Base-by-base conservation (phyloP, 179 eudicot species). In the Heliamphora pulchella region DNA sequence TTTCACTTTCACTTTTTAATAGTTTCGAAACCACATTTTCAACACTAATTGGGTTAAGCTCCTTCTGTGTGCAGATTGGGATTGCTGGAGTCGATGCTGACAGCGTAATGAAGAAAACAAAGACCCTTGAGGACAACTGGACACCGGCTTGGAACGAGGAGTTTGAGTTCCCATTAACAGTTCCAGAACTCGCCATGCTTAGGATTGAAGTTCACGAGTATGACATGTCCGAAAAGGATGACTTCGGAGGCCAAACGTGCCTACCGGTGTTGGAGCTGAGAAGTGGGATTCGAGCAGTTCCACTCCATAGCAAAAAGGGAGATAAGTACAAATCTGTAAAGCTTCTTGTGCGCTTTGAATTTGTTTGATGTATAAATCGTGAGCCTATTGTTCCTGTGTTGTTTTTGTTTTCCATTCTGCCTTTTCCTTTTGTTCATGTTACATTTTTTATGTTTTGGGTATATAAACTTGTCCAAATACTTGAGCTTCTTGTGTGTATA, bases 221-320 rank as follows among this genome's bases (percentile, higher is more conserved):
- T 63, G 98, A 96, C 87, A 91, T 88, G 92, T 91, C 97, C 0
- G 97, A 91, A 73, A 91, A 92, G 83, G 98, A 96, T 67, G 99
- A 96, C 80, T 96, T 96, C 72, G 99, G 88, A 10, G 99, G 99
- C 54, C 99, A 96, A 81, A 83, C 93, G 15, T 90, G 93, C 80
- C 84, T 93, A 39, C 99, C 97, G 2, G 83, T 96, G n/a, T 85
- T 89, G 58, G 99, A 93, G 80, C 78, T 96, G 61, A 85, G 88
- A 77, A 84, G 88, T 82, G 98, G 99, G 51, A 89, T 92, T 44
- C 90, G 98, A 54, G 85, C 93, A 15, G 91, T 95, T 68, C 92
- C 97, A 31, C 91, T 95, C 14, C 84, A 85, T 79, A 78, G 67
- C 50, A 87, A 85, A 15, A 90, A 95, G 82, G 98, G 98, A 62